Percentiles rank a stretch among this genome's conserved stretches.
Evolutionary conservation across 2,329 filamentous ascomycete species (phyloP).

Genomic region (Harringtonia aguacate): DNA sequence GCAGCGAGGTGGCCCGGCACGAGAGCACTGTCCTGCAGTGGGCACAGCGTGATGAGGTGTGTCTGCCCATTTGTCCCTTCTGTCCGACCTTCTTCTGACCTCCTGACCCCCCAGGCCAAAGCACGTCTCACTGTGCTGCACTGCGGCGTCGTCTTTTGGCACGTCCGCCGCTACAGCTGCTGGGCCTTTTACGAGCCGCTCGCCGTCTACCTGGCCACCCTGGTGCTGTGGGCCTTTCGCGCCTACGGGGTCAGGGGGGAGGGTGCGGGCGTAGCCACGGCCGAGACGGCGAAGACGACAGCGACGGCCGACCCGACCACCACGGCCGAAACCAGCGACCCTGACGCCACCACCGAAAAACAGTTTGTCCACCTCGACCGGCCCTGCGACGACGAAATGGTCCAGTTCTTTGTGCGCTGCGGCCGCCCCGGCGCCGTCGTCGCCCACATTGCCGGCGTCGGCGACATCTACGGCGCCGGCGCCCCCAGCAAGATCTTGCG

Average conservation of each 20-base stretch:
- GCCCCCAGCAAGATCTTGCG: neutral
- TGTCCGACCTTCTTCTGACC: neutral
- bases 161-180: conserved; percentile 30
- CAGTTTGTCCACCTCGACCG: conserved; percentile 2
- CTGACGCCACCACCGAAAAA: neutral
- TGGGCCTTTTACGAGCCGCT: conserved; percentile 27
- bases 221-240: conserved; percentile 29
- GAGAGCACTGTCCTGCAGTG: conserved; percentile 21
- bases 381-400: conserved; percentile 3
- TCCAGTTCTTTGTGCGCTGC: conserved; percentile 3
- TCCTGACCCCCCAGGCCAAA: conserved; percentile 25
- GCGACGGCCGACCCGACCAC: too few species aligned
- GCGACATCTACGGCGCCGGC: neutral
- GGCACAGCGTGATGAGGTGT: conserved; percentile 18
- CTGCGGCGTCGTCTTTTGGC: conserved; percentile 33
- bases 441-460: conserved; percentile 1
- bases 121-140: conserved; percentile 32
- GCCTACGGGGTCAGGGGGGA: neutral
- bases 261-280: too few species aligned
- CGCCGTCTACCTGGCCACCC: conserved; percentile 25
- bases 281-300: too few species aligned
- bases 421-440: neutral
- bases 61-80: neutral
- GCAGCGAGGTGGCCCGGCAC: conserved; percentile 13
- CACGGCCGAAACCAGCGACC: neutral